Base-by-base conservation (phyloP, 2,329 filamentous ascomycete genomes). In the Xylaria sp. region DNA sequence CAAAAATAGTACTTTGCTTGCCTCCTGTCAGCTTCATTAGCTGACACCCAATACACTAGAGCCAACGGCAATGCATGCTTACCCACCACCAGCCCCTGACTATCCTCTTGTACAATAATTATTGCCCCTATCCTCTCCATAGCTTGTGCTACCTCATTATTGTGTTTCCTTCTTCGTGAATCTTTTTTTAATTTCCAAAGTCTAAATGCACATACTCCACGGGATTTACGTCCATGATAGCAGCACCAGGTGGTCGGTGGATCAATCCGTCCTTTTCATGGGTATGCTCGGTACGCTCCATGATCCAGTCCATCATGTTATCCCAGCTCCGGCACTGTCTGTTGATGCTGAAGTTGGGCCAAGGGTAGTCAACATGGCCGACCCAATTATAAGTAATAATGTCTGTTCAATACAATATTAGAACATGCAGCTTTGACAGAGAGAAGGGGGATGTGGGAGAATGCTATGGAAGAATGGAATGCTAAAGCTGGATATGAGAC, bases 371-470 rank as follows among this genome's bases (percentile, higher is more conserved):
- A 32, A 63, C 61, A 18, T 63, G 61, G 12, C 23, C 61, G 7
- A 63, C 61, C 65, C 68, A 69, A 23, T 66, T 58, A 23, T 68
- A 69, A 13, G 65, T 72, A 6, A 70, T 32, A 2, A 68, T 61
- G 9, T 60, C 57, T 60, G 18, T 20, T 32, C 2, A n/a, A 48
- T 32, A 46, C 3, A 4, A n/a, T 28, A 25, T 59, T 20, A 48
- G 39, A 9, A 48, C 25, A 23, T 41, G 10, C 9, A 44, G 2
- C 23, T 13, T 57, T n/a, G 23, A 25, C n/a, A 20, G n/a, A 20
- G 9, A 8, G 12, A 2, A 20, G 20, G 44, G 3, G n/a, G 7
- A 6, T 20, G 10, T 20, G 10, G n/a, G n/a, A 4, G 6, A 48
- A 3, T 48, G n/a, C n/a, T 18, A 46, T 15, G 18, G 15, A 46